Percentiles rank a stretch among this genome's conserved stretches.
These are phyloP conservation scores for Scleroderma bovista DNA, from an alignment of 768 basidiomycete species.

Conservation along the genomic window DNA sequence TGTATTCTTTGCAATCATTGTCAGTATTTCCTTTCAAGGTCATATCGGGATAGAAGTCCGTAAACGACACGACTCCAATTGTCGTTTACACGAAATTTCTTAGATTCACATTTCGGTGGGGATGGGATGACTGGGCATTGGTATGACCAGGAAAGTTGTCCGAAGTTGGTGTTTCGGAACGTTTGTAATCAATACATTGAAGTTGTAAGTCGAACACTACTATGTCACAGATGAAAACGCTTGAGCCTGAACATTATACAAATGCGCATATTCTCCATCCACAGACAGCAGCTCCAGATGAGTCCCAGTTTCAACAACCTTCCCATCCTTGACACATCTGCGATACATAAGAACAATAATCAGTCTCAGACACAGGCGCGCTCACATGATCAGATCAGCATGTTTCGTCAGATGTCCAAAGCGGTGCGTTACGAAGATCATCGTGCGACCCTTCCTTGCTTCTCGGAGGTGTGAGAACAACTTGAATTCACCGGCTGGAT, in stretches of 20 bases:
- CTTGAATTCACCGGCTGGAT: constrained; percentile 31
- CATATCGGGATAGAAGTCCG: too few species aligned
- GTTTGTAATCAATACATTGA: too few species aligned
- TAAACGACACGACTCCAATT: too few species aligned
- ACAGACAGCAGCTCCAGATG: constrained; percentile 25
- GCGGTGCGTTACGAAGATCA: constrained; percentile 38
- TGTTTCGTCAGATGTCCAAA: constrained; percentile 33
- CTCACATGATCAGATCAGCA: constrained; percentile 35
- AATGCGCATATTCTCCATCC: constrained; percentile 28
- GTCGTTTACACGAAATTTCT: too few species aligned
- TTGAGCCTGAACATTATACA: constrained; percentile 31
- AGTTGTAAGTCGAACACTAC: not conserved
- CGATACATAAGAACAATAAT: not conserved
- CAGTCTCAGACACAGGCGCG: too few species aligned
- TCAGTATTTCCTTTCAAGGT: too few species aligned
- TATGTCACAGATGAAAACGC: constrained; percentile 15
- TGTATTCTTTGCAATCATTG: too few species aligned
- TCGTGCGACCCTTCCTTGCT: constrained; percentile 29
- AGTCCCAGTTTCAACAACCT: constrained; percentile 28
- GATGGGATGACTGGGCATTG: too few species aligned
- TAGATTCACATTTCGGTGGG: too few species aligned
- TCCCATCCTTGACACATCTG: constrained; percentile 31
- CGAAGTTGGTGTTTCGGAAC: too few species aligned
- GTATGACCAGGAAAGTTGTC: too few species aligned
- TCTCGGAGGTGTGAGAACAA: constrained; percentile 24